Base-by-base conservation (phyloP, 148 eudicot genomes). In the Fagopyrum tataricum region DNA sequence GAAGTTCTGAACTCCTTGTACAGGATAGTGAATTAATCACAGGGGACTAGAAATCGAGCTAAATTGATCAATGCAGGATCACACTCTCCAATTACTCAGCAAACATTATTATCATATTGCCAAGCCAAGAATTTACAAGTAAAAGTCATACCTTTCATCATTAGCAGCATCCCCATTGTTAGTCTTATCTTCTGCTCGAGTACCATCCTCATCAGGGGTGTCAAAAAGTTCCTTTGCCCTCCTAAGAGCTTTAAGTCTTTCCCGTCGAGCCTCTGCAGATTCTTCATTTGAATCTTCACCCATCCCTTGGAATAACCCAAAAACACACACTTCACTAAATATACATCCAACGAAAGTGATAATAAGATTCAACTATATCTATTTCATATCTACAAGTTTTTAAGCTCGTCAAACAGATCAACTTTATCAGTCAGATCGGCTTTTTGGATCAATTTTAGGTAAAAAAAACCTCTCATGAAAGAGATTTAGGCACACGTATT, bases 141-240 rank as follows among this genome's bases (percentile, higher is more conserved):
- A 18, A 17, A 14, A 21, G 40, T 48, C 79, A 80, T 67, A 89
- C 97, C 81, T 80, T 23, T 85, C 86, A 47, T 86, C 77, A 39
- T 78, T 74, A 56, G 66, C 14, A 43, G 70, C 82, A 67, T 69
- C 79, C 3, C 40, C 78, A 70, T 77, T 70, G 14, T 79, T 62
- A 21, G 53, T 26, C 41, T 62, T 55, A 55, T 48, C 76, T 18
- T 79, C 73, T 47, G 71, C 78, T 17, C 73, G 83, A 72, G 77
- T 68, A 46, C 76, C 73, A 75, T 84, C 91, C 7, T 85, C 88
- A 26, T 89, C 93, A 4, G 90, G 90, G 75, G 88, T 84, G 72
- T 83, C 80, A 61, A 86, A 84, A 67, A 93, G 98, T 70, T 90
- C 91, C 81, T 87, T 90, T 55, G 98, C 98, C 55, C 85, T 90